Base-by-base conservation (phyloP, 1,139 yeast species). In the Kodamaea plutei region DNA sequence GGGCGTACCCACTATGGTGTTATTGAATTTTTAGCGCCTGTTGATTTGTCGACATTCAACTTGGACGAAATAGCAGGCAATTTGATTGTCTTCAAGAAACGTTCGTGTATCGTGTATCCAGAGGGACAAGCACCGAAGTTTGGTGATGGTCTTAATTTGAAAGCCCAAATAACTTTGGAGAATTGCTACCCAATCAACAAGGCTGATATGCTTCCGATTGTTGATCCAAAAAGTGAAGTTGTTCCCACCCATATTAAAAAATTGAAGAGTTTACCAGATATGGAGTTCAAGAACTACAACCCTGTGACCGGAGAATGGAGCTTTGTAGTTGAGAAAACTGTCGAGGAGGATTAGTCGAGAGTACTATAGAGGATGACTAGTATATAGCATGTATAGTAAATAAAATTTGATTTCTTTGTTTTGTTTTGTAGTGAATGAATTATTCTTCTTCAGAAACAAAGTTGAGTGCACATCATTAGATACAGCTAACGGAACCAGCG, bases 141-240 rank as follows among this genome's bases (percentile, higher is more conserved):
- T 20, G 96, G 96, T 8, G 84, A 84, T 49, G 97, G 95, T 0
- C 69, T 91, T 38, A 89, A 91, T 50, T 70, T 84, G 23, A 79
- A 82, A 2, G 84, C 87, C 5, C 69, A 71, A 36, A 76, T 89
- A 33, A 75, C 91, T 1, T 61, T 89, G 33, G 83, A 82, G 42
- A 79, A 81, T 10, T 82, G 95, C 50, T 89, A 74, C 59, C 95
- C 96, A 12, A 58, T 73, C 15, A 71, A 84, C 34, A 81, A 76
- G 48, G 83, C 80, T 37, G 83, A 84, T 20, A 75, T 81, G 44
- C 66, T 79, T 47, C 84, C 88, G 2, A 76, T 89, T 31, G 76
- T 77, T 39, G 96, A 89, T 54, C 84, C 89, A 8, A 73, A 76
- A 37, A 89, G 80, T 51, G 84, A 82, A 3, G 57, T 82, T 20